Evolutionary conservation across 345 rosid genomes (phyloP).

Genomic region (Aethionema arabicum): DNA sequence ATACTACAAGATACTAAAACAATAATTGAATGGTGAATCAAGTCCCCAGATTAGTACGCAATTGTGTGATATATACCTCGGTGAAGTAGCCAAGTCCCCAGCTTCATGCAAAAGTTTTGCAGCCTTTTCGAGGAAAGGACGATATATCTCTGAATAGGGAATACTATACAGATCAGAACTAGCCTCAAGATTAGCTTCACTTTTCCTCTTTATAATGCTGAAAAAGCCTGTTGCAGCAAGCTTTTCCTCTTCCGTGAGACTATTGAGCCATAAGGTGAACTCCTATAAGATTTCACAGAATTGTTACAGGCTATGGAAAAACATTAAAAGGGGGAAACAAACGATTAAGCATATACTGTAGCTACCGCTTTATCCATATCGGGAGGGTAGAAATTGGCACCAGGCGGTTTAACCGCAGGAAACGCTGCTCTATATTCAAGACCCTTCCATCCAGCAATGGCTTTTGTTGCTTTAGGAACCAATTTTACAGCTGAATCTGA

Average conservation of each 20-base stretch:
- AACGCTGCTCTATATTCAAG: constrained; percentile 79
- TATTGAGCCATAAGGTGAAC: constrained; percentile 63
- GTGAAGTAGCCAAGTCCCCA: constrained; percentile 67
- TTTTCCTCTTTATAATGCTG: constrained; percentile 67
- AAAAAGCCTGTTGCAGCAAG: constrained; percentile 70
- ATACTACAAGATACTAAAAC: constrained; percentile 21
- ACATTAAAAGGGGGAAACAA: not conserved
- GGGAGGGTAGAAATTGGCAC: constrained; percentile 93
- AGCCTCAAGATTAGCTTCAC: constrained; percentile 49
- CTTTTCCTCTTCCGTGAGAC: constrained; percentile 55
- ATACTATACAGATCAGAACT: constrained; percentile 51
- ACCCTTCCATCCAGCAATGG: constrained; percentile 84
- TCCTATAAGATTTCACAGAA: constrained; percentile 51
- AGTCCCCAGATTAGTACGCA: not conserved
- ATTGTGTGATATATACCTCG: constrained; percentile 51
- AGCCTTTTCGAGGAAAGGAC: constrained; percentile 56
- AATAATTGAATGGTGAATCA: too few species aligned
- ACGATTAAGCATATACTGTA: not conserved
- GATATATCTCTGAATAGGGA: constrained; percentile 73
- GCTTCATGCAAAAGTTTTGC: constrained; percentile 80
- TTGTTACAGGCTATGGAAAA: not conserved
- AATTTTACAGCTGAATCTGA: constrained; percentile 80
- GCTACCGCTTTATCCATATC: constrained; percentile 91
- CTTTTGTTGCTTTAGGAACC: constrained; percentile 63
- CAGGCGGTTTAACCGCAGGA: constrained; percentile 79